These are phyloP conservation scores for Dioszegia aurantiaca DNA, from an alignment of 768 basidiomycete genomes.

Conservation along the genomic window DNA sequence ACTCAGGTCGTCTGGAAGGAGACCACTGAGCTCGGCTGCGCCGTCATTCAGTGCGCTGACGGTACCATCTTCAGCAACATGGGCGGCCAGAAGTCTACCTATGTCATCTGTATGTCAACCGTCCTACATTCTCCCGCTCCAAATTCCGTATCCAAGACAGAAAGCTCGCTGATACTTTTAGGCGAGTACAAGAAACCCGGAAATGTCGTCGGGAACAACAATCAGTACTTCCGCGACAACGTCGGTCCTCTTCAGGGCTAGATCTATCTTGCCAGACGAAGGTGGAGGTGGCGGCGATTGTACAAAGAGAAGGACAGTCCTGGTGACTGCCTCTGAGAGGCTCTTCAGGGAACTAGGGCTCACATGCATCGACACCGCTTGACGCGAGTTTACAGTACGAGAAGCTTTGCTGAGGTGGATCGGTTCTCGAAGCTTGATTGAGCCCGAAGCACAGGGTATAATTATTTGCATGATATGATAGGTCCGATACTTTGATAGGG, in stretches of 20 bases:
- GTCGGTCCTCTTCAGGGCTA: slow-evolving; percentile 19
- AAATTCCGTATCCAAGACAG: no score
- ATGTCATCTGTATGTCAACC: slow-evolving; percentile 15
- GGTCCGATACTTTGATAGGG: no score
- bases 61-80: slow-evolving; percentile 28
- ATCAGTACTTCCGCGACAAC: slow-evolving; percentile 22
- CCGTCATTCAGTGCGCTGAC: slow-evolving; percentile 26
- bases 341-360: no score
- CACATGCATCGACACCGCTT: no score
- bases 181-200: slow-evolving; percentile 28
- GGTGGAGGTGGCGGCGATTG: neutral
- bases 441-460: no score
- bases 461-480: no score
- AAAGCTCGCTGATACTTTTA: slow-evolving; percentile 8
- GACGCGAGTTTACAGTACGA: no score
- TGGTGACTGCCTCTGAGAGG: no score
- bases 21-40: slow-evolving; percentile 45
- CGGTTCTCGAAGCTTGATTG: no score
- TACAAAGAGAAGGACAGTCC: neutral
- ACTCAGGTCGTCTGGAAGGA: slow-evolving; percentile 46
- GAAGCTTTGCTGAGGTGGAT: no score
- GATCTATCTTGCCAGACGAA: neutral
- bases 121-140: no score
- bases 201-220: slow-evolving; percentile 27
- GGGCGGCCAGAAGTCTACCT: neutral